phyloP scores from a whole-genome alignment of 768 basidiomycete species.

The Roridomyces roridus region DNA sequence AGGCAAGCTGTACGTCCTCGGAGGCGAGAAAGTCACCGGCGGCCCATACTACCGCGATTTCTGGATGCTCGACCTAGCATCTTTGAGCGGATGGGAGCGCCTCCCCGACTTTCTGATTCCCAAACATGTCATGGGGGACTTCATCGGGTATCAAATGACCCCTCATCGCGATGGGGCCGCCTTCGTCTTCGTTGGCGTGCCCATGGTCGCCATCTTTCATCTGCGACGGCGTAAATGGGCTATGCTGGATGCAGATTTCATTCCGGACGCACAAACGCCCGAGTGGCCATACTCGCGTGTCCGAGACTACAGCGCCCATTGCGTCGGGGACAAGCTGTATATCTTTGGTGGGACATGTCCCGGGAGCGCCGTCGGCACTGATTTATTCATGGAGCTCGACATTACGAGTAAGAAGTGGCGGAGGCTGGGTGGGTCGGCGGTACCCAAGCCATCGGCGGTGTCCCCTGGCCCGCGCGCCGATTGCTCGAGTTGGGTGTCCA shows the following conservation, averaged over 20 bases:
- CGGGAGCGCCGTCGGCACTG: conserved; percentile 36
- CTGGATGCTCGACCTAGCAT: conserved; percentile 32
- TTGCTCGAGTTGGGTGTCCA: conserved; percentile 41
- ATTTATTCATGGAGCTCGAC: conserved; percentile 45
- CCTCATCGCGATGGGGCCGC: conserved; percentile 35
- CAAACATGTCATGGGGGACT: conserved; percentile 11
- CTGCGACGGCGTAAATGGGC: conserved; percentile 40
- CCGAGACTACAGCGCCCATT: conserved; percentile 27
- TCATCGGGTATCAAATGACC: conserved; percentile 29
- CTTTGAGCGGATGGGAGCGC: conserved; percentile 30
- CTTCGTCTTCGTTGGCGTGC: conserved; percentile 41
- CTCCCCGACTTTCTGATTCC: conserved; percentile 34
- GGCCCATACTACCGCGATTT: conserved; percentile 36
- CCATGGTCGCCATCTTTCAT: conserved; percentile 39
- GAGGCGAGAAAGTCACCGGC: conserved; percentile 31
- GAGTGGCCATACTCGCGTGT: conserved; percentile 32
- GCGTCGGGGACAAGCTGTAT: conserved; percentile 39
- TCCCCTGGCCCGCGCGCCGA: conserved; percentile 40
- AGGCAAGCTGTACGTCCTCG: conserved; percentile 36
- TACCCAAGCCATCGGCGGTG: conserved; percentile 23
- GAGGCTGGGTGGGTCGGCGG: conserved; percentile 27
- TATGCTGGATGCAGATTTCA: conserved; percentile 31
- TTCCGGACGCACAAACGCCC: conserved; percentile 19
- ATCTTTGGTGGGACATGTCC: conserved; percentile 43
- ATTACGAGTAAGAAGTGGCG: conserved; percentile 39